phyloP scores from a whole-genome alignment of 2,329 filamentous ascomycete genomes.

The Rhinocladiella similis region DNA sequence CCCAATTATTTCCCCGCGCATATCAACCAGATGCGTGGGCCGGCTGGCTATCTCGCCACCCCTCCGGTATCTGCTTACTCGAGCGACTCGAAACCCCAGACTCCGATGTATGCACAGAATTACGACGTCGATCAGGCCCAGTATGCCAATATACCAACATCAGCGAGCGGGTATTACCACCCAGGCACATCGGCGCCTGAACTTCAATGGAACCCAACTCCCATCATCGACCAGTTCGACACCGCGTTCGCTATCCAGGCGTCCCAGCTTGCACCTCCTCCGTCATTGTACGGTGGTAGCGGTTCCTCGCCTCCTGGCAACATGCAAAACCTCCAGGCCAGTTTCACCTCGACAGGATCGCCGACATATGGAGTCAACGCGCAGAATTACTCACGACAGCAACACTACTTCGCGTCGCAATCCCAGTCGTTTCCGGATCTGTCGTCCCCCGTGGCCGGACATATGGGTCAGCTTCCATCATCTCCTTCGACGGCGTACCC shows the following conservation, averaged over 20 bases:
- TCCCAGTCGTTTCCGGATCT: slow-evolving; percentile 14
- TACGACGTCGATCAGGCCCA: slow-evolving; percentile 17
- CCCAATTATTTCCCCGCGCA: slow-evolving; percentile 17
- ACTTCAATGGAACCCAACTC: slow-evolving; percentile 78
- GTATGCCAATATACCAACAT: slow-evolving; percentile 30
- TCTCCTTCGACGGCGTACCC: slow-evolving; percentile 4
- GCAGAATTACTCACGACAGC: slow-evolving; percentile 29
- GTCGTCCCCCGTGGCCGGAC: slow-evolving; percentile 16
- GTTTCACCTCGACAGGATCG: slow-evolving; percentile 11
- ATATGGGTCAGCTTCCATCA: slow-evolving; percentile 22
- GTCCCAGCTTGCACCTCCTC: slow-evolving; percentile 31
- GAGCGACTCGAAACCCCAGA: slow-evolving; percentile 74
- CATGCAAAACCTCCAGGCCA: slow-evolving; percentile 42
- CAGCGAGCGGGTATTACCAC: slow-evolving; percentile 43
- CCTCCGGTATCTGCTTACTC: slow-evolving; percentile 74
- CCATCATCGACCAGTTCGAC: slow-evolving; percentile 87
- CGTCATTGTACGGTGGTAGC: slow-evolving; percentile 24
- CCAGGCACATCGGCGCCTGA: slow-evolving; percentile 38
- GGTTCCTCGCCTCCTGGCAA: slow-evolving; percentile 28
- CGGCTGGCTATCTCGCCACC: slow-evolving; percentile 45
- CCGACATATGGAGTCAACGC: slow-evolving; percentile 11
- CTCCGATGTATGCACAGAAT: slow-evolving; percentile 38
- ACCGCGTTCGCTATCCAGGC: slow-evolving; percentile 80
- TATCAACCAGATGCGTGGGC: slow-evolving; percentile 18
- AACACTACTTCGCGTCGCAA: slow-evolving; percentile 23